Conservation (phyloP, 148 eudicot species). For the Bassia scoparia region DNA sequence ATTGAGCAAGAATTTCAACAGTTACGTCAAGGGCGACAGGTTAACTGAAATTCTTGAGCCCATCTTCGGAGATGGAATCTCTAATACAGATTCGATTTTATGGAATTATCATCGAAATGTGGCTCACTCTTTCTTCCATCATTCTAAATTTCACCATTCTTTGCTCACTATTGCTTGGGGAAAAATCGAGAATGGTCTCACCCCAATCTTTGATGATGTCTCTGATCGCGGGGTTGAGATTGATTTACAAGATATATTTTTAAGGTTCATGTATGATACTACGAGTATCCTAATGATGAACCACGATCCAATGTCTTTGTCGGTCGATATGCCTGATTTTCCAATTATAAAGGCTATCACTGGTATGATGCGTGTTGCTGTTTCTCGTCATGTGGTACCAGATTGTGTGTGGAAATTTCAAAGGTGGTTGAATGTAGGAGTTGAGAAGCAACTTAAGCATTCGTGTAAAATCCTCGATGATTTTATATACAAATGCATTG, state of each 20-base stretch:
- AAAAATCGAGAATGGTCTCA: conserved; percentile 30
- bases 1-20: conserved; percentile 40
- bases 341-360: conserved; percentile 37
- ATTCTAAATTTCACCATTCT: conserved; percentile 31
- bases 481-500: conserved; percentile 22
- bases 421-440: conserved; percentile 52
- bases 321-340: conserved; percentile 24
- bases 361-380: conserved; percentile 33
- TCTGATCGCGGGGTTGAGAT: conserved; percentile 25
- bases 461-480: conserved; percentile 28
- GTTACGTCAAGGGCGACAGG: conserved; percentile 45
- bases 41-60: conserved; percentile 39
- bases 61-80: conserved; percentile 50
- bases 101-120: conserved; percentile 36
- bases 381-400: conserved; percentile 39
- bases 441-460: conserved; percentile 28
- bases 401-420: conserved; percentile 41
- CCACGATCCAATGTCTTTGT: conserved; percentile 37
- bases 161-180: conserved; percentile 23
- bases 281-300: conserved; percentile 37
- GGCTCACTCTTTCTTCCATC: conserved; percentile 24
- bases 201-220: conserved; percentile 35
- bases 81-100: conserved; percentile 35
- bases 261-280: conserved; percentile 40
- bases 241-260: conserved; percentile 50